Conservation (phyloP, 2,329 filamentous ascomycete species). For the Claviceps sp. region DNA sequence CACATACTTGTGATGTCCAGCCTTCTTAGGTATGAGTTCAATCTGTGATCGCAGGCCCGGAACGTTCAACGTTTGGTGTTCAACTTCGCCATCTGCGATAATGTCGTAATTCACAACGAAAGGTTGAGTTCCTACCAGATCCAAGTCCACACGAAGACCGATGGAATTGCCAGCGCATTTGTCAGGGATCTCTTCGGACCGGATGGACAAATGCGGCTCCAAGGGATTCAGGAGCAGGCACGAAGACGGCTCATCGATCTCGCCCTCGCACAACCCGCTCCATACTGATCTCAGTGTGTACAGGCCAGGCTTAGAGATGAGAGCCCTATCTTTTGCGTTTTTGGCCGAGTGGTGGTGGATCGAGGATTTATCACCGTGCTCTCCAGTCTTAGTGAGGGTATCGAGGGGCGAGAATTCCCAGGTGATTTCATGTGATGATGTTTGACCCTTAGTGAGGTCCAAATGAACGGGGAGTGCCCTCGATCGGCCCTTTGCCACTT, state of each 20-base stretch:
- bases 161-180: conserved; percentile 92
- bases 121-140: conserved; percentile 83
- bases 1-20: conserved; percentile 75
- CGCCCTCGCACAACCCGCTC: conserved; percentile 71
- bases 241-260: conserved; percentile 87
- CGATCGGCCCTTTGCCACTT: conserved; percentile 62
- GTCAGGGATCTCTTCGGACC: conserved; percentile 73
- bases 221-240: conserved; percentile 85
- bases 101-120: conserved; percentile 74
- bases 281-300: conserved; percentile 74
- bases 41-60: conserved; percentile 69
- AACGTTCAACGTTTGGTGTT: conserved; percentile 43
- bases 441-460: conserved; percentile 42
- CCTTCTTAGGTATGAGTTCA: conserved; percentile 66
- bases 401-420: conserved; percentile 74
- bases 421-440: conserved; percentile 55
- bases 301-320: conserved; percentile 64
- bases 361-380: conserved; percentile 48
- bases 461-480: conserved; percentile 60
- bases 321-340: conserved; percentile 47
- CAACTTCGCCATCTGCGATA: conserved; percentile 44
- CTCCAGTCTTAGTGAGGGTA: conserved; percentile 53
- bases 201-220: conserved; percentile 64
- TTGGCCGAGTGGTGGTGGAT: conserved; percentile 47
- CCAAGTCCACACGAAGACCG: conserved; percentile 75